These are phyloP conservation scores for Chloranthus sessilifolius DNA, from an alignment of 164 flowering plant genomes.

Conservation along the genomic window DNA sequence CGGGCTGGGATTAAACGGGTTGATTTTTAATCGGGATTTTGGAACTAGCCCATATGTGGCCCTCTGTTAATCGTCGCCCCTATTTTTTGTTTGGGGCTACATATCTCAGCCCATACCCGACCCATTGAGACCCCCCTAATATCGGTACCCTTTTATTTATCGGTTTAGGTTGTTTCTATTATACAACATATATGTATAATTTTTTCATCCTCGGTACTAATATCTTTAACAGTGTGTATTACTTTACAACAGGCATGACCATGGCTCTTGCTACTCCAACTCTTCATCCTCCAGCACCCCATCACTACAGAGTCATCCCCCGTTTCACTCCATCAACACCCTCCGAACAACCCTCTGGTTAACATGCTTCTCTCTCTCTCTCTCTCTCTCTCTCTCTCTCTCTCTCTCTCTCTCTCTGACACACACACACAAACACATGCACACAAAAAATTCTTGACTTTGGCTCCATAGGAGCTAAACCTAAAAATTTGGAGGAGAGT, in stretches of 20 bases:
- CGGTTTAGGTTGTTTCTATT: no score
- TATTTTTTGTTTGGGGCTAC: no score
- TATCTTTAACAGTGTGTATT: conserved; percentile 85
- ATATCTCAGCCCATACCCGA: no score
- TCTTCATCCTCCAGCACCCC: conserved; percentile 55
- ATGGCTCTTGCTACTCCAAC: conserved; percentile 46
- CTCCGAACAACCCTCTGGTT: conserved; percentile 58
- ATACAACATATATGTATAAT: no score
- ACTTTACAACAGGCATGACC: conserved; percentile 92
- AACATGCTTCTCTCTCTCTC: conserved; percentile 45
- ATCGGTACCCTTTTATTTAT: no score
- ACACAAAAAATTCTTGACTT: background rate
- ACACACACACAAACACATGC: background rate
- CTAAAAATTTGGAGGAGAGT: conserved; percentile 7
- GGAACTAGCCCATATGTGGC: no score
- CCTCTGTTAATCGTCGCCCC: no score
- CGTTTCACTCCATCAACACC: conserved; percentile 16
- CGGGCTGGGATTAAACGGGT: no score
- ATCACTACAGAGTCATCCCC: conserved; percentile 42
- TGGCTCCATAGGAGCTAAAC: conserved; percentile 11
- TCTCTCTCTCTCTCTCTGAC: conserved; percentile 10
- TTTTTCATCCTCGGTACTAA: no score
- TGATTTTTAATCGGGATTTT: no score
- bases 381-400: conserved; percentile 20
- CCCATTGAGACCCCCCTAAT: no score